Evolutionary conservation across 805 yeast genomes (phyloP), one percentile per base, ranked within the genome.

Genomic region (Metschnikowia gelsemii): DNA sequence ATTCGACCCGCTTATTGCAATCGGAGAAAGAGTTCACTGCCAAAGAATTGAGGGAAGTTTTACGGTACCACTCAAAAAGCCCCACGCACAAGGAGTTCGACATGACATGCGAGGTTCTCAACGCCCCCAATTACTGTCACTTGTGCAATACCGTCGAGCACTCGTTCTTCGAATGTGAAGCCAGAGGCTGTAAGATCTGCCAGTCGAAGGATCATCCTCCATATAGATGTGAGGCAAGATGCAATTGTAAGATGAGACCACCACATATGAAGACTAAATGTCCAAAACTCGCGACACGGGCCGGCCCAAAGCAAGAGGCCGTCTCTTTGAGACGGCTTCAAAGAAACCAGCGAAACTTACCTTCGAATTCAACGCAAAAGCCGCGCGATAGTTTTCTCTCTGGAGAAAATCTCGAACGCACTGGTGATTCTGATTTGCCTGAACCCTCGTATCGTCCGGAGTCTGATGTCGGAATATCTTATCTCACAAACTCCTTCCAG

Each of bases 191-290:
- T 16, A 38, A 32, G 8, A 9, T 38, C 8, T 38, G 42, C 20
- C 36, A 27, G 0, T 25, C 42, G 11, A 38, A 21, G 20, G 12
- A 17, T 3, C 42, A 32, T 21, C 42, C 42, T 12, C 30, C 24
- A 25, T 38, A 31, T 32, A 38, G 26, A 18, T 38, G 42, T 19
- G 7, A 31, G 9, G 26, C 31, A 13, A 18, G 18, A 21, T 38
- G 42, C 17, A 13, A 18, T 5, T 38, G 42, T n/a, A 38, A 38
- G 24, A 31, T 32, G 20, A 17, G 31, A 27, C 42, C 42, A 6
- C 36, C 32, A 13, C 42, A 38, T 14, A 19, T 24, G 30, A 20
- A 13, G 21, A 7, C 27, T 3, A 21, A 23, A 13, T 38, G 42
- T 14, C 36, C 42, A 8, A 5, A 11, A 21, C 24, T 18, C 6